Evolutionary conservation across 306 rosid species (phyloP), one percentile per base, ranked within the genome.

Genomic region (Rubus parviflorus): DNA sequence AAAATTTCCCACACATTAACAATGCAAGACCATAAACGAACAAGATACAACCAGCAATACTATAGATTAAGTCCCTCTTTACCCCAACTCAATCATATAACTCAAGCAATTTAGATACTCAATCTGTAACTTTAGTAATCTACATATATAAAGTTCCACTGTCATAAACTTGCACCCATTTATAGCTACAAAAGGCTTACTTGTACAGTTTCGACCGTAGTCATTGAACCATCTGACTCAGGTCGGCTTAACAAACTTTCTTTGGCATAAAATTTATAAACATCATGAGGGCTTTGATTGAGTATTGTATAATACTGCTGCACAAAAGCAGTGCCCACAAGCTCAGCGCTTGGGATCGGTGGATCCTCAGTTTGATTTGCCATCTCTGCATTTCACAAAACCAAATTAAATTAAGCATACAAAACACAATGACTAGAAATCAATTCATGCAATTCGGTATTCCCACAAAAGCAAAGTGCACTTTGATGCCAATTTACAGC

Each of bases 301-400:
- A 92, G 81, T 52, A 81, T 40, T 4, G 42, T 22, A 74, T 84
- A 89, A 79, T 88, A 92, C 79, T 84, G 91, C 60, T 82, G 74
- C 43, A 84, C 89, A 74, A 90, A 92, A 52, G 87, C 83, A 79
- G 88, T 83, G 51, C 90, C 91, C 77, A 92, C 87, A 53, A 82
- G 41, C 80, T 90, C 81, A 1, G 90, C 76, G n/a, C 43, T 72
- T 19, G 79, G 15, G 37, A 35, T 13, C 8, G 51, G 79, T 20
- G 75, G 78, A 66, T 78, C 38, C 67, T 23, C 90, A 16, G 73
- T 80, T 47, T 89, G 75, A 41, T 73, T 81, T 13, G 87, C 88
- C 97, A 92, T 92, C 85, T 78, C 95, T 88, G 72, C 68, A 75
- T 19, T 25, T 10, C 17, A 30, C 41, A 23, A 8, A 20, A 3